Percentiles rank a stretch among this genome's conserved stretches.
phyloP scores from a whole-genome alignment of 352 stramenopile species.

The Phytopythium mirpurense region DNA sequence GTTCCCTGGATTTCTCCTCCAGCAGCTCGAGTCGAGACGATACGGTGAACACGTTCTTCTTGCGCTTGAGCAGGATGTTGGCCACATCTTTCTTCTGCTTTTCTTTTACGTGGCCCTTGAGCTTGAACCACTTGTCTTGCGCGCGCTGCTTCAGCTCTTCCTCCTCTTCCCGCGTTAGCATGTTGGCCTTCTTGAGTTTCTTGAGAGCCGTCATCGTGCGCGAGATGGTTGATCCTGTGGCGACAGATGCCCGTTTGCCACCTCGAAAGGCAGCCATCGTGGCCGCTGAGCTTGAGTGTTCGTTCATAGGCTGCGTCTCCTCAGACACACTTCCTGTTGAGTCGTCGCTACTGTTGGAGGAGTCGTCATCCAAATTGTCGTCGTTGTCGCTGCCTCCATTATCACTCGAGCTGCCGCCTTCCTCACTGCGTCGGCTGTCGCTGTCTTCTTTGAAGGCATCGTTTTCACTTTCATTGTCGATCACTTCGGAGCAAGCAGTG shows the following conservation, averaged over 20 bases:
- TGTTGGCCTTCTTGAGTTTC: slow-evolving; percentile 58
- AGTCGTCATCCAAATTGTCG: neutral
- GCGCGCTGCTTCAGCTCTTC: slow-evolving; percentile 55
- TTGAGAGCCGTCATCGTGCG: slow-evolving; percentile 55
- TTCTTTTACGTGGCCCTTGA: slow-evolving; percentile 69
- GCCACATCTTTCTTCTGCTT: slow-evolving; percentile 73
- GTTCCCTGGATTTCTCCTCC: slow-evolving; percentile 64
- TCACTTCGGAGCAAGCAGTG: accelerated
- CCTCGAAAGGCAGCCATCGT: no score
- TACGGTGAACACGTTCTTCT: slow-evolving; percentile 78
- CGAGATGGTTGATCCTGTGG: slow-evolving; percentile 32
- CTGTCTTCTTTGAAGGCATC: neutral
- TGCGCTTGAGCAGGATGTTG: slow-evolving; percentile 72
- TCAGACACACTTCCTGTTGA: slow-evolving; percentile 3
- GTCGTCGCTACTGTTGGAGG: slow-evolving; percentile 5
- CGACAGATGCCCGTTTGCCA: neutral
- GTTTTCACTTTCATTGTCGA: no score
- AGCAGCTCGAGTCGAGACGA: slow-evolving; percentile 67
- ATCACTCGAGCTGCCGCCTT: neutral
- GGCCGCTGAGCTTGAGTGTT: neutral
- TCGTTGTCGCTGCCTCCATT: neutral
- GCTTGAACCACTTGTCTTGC: slow-evolving; percentile 64
- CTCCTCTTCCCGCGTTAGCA: slow-evolving; percentile 55
- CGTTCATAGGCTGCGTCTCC: neutral
- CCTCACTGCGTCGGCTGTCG: neutral